These are phyloP conservation scores for Penicillium atrosanguineum DNA, from an alignment of 495 filamentous ascomycete species.

Conservation along the genomic window DNA sequence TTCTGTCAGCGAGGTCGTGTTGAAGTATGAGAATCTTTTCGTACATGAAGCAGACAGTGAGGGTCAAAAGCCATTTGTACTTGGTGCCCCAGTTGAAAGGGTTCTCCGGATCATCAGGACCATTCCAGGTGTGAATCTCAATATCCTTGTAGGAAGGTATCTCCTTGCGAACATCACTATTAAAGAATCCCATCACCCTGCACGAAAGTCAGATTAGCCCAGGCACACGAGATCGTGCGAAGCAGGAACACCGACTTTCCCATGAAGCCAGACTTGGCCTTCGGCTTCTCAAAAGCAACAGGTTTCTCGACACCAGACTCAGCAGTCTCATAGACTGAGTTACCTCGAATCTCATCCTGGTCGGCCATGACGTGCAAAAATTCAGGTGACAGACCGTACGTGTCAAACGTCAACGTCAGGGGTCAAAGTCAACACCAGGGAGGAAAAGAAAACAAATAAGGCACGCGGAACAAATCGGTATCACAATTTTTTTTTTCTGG, in stretches of 20 bases:
- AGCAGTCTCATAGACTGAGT: slow-evolving; percentile 9
- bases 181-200: neutral
- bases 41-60: slow-evolving; percentile 45
- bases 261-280: neutral
- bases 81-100: slow-evolving; percentile 22
- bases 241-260: no score
- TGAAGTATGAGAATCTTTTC: neutral
- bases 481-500: no score
- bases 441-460: neutral
- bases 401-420: neutral
- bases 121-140: slow-evolving; percentile 35
- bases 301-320: neutral
- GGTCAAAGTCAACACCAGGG: no score
- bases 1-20: neutral
- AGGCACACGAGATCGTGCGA: no score
- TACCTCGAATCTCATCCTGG: slow-evolving; percentile 6
- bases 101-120: slow-evolving; percentile 33
- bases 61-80: slow-evolving; percentile 39
- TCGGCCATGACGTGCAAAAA: slow-evolving; percentile 5
- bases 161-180: no score
- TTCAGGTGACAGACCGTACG: neutral
- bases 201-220: neutral
- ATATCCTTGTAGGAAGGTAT: slow-evolving; percentile 10
- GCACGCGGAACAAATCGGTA: neutral
- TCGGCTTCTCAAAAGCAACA: neutral